Evolutionary conservation across 768 basidiomycete genomes (phyloP).

Genomic region (Leccinum olivaceopallidum): DNA sequence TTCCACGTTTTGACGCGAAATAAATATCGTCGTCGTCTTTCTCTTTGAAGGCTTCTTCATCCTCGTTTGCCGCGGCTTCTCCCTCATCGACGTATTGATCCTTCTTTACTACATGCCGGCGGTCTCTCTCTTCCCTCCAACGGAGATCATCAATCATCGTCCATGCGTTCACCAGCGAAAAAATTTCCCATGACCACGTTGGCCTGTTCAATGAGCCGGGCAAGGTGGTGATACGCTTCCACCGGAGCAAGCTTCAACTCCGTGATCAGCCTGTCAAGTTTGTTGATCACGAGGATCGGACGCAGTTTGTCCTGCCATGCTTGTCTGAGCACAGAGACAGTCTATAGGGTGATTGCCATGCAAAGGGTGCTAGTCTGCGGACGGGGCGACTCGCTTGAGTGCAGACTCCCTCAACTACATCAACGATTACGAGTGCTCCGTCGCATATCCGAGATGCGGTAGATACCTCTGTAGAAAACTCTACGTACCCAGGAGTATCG

Average conservation of each 20-base stretch:
- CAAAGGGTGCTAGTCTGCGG: neutral
- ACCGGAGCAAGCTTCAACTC: slow-evolving; percentile 89
- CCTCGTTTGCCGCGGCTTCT: slow-evolving; percentile 58
- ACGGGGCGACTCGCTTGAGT: slow-evolving; percentile 73
- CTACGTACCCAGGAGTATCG: slow-evolving; percentile 98
- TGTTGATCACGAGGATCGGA: slow-evolving; percentile 96
- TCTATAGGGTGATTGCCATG: slow-evolving; percentile 47
- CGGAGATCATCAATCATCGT: slow-evolving; percentile 72
- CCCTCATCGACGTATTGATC: slow-evolving; percentile 66
- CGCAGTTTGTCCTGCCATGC: slow-evolving; percentile 88
- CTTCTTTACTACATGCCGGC: slow-evolving; percentile 74
- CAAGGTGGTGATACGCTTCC: slow-evolving; percentile 95
- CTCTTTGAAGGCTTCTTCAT: slow-evolving; percentile 79
- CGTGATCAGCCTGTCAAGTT: slow-evolving; percentile 90
- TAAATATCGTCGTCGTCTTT: slow-evolving; percentile 98
- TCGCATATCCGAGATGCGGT: slow-evolving; percentile 93
- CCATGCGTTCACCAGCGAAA: slow-evolving; percentile 95
- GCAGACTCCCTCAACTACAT: slow-evolving; percentile 97
- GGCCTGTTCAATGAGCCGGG: slow-evolving; percentile 91
- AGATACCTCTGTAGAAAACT: slow-evolving; percentile 97
- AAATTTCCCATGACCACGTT: slow-evolving; percentile 98
- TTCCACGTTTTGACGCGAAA: slow-evolving; percentile 93
- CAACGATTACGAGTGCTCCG: slow-evolving; percentile 92
- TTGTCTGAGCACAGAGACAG: slow-evolving; percentile 92
- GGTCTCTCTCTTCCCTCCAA: slow-evolving; percentile 91